Conservation (phyloP, 257 asterid genomes). For the Solanum pinnatisectum region DNA sequence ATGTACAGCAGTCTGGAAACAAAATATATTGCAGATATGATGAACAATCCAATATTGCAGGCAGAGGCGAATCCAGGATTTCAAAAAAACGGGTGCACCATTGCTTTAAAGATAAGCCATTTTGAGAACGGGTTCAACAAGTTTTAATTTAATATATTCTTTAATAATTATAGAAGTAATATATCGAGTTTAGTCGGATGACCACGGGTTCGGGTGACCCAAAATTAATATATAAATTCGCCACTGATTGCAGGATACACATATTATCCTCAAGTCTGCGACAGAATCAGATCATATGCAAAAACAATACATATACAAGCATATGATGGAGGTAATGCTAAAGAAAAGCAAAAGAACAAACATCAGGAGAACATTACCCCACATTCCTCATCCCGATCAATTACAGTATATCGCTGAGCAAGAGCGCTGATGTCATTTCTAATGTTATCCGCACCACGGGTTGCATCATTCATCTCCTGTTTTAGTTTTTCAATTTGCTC, state of each 20-base stretch:
- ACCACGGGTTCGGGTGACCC: too few relatives aligned
- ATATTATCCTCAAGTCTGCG: background rate
- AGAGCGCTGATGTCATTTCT: conserved; percentile 91
- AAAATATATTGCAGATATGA: background rate
- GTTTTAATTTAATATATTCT: too few relatives aligned
- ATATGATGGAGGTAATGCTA: background rate
- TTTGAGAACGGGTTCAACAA: too few relatives aligned
- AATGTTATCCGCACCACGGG: conserved; percentile 92
- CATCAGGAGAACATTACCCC: conserved; percentile 60
- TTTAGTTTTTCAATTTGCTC: conserved; percentile 93
- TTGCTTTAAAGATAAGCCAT: too few relatives aligned
- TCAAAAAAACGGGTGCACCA: too few relatives aligned
- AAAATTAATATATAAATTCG: too few relatives aligned
- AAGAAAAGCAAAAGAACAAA: background rate
- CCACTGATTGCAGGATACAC: background rate
- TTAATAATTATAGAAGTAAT: too few relatives aligned
- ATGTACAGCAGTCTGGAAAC: background rate
- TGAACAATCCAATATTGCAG: background rate
- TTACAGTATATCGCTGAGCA: conserved; percentile 81
- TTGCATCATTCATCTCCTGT: conserved; percentile 98
- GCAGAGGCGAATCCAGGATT: too few relatives aligned
- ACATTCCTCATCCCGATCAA: conserved; percentile 84
- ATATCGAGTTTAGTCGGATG: too few relatives aligned
- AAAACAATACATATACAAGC: background rate
- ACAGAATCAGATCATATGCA: background rate